phyloP scores from a whole-genome alignment of 345 rosid genomes.

The Linum usitatissimum region DNA sequence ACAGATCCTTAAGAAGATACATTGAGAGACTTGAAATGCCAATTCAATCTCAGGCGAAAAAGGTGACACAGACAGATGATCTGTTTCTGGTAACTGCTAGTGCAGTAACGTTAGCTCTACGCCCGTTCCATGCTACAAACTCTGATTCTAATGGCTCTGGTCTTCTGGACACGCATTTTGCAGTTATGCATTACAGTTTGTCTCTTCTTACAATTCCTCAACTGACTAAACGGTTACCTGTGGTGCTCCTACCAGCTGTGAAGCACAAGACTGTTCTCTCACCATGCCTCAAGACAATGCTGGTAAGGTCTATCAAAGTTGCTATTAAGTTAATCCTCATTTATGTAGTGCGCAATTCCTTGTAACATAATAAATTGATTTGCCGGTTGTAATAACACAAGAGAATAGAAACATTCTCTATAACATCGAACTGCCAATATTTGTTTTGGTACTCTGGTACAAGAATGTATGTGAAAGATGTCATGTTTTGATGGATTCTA shows the following conservation, averaged over 20 bases:
- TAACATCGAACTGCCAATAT: too few species aligned
- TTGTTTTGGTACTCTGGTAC: too few species aligned
- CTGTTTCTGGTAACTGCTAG: slow-evolving; percentile 66
- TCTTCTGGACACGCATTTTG: slow-evolving; percentile 22
- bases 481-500: too few species aligned
- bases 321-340: background rate
- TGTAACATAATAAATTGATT: background rate
- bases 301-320: slow-evolving; percentile 49
- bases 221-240: slow-evolving; percentile 60
- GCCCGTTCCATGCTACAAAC: slow-evolving; percentile 53
- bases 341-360: background rate
- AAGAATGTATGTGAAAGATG: too few species aligned
- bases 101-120: slow-evolving; percentile 66
- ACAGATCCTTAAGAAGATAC: slow-evolving; percentile 50
- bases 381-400: too few species aligned
- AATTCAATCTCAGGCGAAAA: slow-evolving; percentile 17
- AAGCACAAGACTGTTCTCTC: slow-evolving; percentile 64
- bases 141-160: slow-evolving; percentile 22
- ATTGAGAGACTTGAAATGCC: slow-evolving; percentile 35
- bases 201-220: slow-evolving; percentile 64
- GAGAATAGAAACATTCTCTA: too few species aligned
- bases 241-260: slow-evolving; percentile 66
- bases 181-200: slow-evolving; percentile 44
- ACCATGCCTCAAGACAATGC: slow-evolving; percentile 53
- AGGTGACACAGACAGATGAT: slow-evolving; percentile 40